Evolutionary conservation across 2,329 filamentous ascomycete genomes (phyloP), one percentile per base, ranked within the genome.

Genomic region (Blastomyces parvus): DNA sequence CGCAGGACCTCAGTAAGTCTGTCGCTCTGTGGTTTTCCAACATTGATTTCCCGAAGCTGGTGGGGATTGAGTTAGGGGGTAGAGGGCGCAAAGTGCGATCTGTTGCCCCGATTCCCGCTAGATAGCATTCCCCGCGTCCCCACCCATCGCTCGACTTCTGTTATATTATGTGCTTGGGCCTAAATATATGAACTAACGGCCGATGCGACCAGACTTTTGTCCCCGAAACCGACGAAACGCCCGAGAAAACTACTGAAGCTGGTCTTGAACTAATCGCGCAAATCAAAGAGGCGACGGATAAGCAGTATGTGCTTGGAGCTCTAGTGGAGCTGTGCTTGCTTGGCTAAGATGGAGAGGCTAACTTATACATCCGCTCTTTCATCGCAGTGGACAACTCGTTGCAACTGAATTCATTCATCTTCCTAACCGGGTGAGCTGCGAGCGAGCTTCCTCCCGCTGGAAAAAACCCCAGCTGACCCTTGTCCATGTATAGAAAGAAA

Each of bases 321-420:
- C 59, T 25, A n/a, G 25, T 46, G 52, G 7, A 30, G n/a, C 22
- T 36, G 55, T 56, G 44, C 25, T 33, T 25, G 19, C 8, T 42
- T 42, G 55, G 27, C 36, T 52, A 52, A 30, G n/a, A 33, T 44
- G 27, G 13, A 25, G 7, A 5, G n/a, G 36, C 56, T 46, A 62
- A 61, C 40, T 44, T 42, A 22, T 57, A 44, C 38, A n/a, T 52
- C 22, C 30, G 22, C 30, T 59, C 17, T 30, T 36, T 57, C 42
- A 60, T 27, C 59, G 40, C 64, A 89, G 86, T 78, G 89, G 89
- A 65, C 89, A 89, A 57, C 82, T 82, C 9, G 88, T 96, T 70
- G 86, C 89, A 61, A 86, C 83, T 52, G 85, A 86, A 70, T 96
- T 96, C 74, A 85, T 92, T 70, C 82, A 83, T 27, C 83, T 95